phyloP scores from a whole-genome alignment of 2,329 filamentous ascomycete species.

The Nemania sp. region DNA sequence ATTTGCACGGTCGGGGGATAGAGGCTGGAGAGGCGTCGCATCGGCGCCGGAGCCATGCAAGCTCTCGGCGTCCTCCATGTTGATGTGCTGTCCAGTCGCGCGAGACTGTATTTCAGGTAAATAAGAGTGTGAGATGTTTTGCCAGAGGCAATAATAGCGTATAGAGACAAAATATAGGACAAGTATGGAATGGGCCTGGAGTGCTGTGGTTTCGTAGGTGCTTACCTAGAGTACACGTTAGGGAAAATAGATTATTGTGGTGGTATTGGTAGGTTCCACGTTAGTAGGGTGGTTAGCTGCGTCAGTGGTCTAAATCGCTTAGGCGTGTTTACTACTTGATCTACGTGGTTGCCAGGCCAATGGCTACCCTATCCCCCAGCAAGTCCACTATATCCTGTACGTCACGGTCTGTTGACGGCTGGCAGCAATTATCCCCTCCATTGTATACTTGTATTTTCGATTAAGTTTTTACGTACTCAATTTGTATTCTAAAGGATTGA shows the following conservation, averaged over 20 bases:
- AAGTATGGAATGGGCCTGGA: background rate
- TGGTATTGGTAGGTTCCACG: background rate
- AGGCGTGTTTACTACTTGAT: conserved; percentile 26
- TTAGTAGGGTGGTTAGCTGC: background rate
- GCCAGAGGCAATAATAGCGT: conserved; percentile 1
- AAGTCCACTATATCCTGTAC: background rate
- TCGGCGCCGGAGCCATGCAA: conserved; percentile 39
- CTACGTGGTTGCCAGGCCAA: conserved; percentile 33
- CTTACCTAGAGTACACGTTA: background rate
- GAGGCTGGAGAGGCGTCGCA: conserved; percentile 46
- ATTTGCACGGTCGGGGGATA: conserved; percentile 50
- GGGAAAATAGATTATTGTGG: background rate
- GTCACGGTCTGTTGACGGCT: conserved; percentile 10
- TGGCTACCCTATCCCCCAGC: background rate
- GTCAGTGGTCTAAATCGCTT: background rate
- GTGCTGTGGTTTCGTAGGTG: conserved; percentile 4
- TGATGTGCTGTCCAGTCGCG: conserved; percentile 31
- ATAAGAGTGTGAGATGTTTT: background rate
- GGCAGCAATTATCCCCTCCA: background rate
- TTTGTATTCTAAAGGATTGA: background rate
- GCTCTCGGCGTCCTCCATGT: conserved; percentile 45
- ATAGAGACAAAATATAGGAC: background rate
- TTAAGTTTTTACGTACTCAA: background rate
- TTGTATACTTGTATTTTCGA: background rate
- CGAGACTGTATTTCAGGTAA: background rate